These are phyloP conservation scores for Aeminium ludgeri DNA, from an alignment of 495 filamentous ascomycete species.

Conservation along the genomic window DNA sequence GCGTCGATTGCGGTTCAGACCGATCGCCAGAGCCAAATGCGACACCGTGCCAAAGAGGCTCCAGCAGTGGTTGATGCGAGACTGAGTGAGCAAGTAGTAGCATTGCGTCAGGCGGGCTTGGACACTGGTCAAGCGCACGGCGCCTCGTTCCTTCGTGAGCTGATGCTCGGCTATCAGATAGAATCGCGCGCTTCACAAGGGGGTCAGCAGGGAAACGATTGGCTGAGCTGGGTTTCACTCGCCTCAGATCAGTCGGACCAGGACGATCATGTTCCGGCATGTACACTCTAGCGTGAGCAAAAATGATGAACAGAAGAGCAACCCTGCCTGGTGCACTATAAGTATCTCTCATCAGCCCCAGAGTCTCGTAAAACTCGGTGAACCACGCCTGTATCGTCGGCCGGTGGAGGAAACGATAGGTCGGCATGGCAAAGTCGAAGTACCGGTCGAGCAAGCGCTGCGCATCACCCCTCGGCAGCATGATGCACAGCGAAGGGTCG, in stretches of 20 bases:
- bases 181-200: too few species aligned
- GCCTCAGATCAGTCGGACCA: not conserved
- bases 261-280: not conserved
- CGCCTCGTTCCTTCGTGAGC: constrained; percentile 4
- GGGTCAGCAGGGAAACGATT: too few species aligned
- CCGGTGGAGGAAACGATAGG: constrained; percentile 15
- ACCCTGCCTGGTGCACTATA: not conserved
- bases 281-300: constrained; percentile 6
- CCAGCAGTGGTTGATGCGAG: constrained; percentile 14
- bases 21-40: constrained; percentile 9
- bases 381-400: constrained; percentile 6
- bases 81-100: constrained; percentile 9
- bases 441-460: too few species aligned
- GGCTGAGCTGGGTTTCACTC: too few species aligned
- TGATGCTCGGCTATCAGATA: not conserved
- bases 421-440: constrained; percentile 15
- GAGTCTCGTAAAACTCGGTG: not conserved
- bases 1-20: constrained; percentile 6
- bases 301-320: constrained; percentile 9
- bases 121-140: constrained; percentile 7
- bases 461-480: too few species aligned
- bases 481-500: too few species aligned
- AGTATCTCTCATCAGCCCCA: not conserved
- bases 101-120: constrained; percentile 7
- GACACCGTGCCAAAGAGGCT: constrained; percentile 8